Evolutionary conservation across 306 rosid species (phyloP), one percentile per base, ranked within the genome.

Genomic region (Acmispon strigosus): DNA sequence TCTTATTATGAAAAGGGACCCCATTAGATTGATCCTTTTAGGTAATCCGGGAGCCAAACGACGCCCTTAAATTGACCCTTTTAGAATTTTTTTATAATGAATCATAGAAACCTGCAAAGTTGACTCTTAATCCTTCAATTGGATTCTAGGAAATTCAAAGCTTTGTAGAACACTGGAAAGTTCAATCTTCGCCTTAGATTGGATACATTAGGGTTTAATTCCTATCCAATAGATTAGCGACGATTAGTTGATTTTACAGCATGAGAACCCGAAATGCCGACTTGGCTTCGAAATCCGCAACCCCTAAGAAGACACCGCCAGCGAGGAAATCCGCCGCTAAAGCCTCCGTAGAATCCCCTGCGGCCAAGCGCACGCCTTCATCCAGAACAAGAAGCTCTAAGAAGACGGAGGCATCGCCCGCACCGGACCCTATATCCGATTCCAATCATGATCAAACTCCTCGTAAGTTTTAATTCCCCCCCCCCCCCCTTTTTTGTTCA

Each of bases 201-300:
- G 8, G 5, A 39, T 75, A 32, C 12, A n/a, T 8, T n/a, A n/a
- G n/a, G n/a, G n/a, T n/a, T n/a, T n/a, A n/a, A n/a, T n/a, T n/a
- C n/a, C n/a, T n/a, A n/a, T n/a, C n/a, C n/a, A n/a, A n/a, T n/a
- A n/a, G n/a, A n/a, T n/a, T n/a, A n/a, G n/a, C n/a, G n/a, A n/a
- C n/a, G n/a, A n/a, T n/a, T n/a, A n/a, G n/a, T n/a, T n/a, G 16
- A 49, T 27, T 41, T 5, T 29, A 19, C 77, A 24, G 50, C 66
- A 91, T 91, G 97, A 85, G 80, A 58, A 86, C 90, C 65, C 90
- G 92, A 41, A 88, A 83, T 27, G 66, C 79, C 2, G 90, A 62
- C 65, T 50, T 70, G 0, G 57, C 80, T 16, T 67, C 85, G 1
- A 85, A 84, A 75, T 50, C 87, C 49, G 57, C 84, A 13, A 49